Conservation (phyloP, 163 green algal genomes). For the Chlamydomonas reinhardtii region DNA sequence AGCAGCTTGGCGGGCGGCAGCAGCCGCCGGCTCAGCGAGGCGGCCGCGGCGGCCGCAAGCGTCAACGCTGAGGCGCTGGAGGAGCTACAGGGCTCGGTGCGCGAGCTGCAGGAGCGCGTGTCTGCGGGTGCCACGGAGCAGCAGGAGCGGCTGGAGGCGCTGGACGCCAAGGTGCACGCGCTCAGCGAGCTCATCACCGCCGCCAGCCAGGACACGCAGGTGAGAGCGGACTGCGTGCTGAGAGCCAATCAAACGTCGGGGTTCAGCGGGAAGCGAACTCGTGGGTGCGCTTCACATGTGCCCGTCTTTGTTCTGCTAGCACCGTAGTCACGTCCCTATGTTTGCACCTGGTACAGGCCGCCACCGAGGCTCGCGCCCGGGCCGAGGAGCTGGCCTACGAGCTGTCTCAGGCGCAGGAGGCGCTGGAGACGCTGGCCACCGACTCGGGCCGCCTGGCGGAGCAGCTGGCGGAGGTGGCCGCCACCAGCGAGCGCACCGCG, state of each 20-base stretch:
- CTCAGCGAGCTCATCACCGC: constrained; percentile 45
- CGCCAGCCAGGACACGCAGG: constrained; percentile 39
- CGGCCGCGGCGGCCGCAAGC: not conserved
- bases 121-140: not conserved
- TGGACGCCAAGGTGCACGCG: constrained; percentile 38
- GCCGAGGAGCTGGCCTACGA: constrained; percentile 44
- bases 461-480: constrained; percentile 16
- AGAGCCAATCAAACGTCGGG: too few relatives aligned
- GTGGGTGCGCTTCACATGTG: too few relatives aligned
- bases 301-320: too few relatives aligned
- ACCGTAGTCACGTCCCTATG: too few relatives aligned
- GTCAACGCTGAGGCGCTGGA: not conserved
- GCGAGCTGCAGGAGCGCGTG: constrained; percentile 26
- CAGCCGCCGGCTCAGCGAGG: not conserved
- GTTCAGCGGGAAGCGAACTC: too few relatives aligned
- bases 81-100: not conserved
- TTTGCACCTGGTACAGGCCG: not conserved
- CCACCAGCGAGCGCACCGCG: not conserved
- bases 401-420: constrained; percentile 37
- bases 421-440: constrained; percentile 2
- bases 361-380: not conserved
- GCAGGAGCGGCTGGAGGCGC: constrained; percentile 14
- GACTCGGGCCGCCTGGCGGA: constrained; percentile 42
- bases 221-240: too few relatives aligned
- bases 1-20: not conserved